A percentile compares a stretch with the other conserved stretches of the same genome.
Conservation (phyloP, 306 rosid genomes). For the Parietaria judaica region DNA sequence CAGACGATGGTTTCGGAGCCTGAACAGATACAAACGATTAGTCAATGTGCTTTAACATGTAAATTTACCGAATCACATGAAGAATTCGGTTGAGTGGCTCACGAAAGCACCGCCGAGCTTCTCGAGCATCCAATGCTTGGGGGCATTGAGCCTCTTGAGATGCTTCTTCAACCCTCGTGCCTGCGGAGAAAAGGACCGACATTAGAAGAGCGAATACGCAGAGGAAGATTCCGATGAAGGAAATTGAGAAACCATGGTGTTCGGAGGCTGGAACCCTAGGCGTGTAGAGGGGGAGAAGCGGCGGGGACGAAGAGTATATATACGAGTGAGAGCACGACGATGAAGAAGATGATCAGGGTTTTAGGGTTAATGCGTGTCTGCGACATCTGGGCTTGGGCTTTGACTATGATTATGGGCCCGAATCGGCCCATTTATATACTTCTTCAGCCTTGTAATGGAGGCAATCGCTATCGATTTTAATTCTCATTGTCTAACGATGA, state of each 20-base stretch:
- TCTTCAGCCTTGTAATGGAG: too few species aligned
- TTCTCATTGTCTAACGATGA: too few species aligned
- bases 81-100: conserved; percentile 19
- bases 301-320: conserved; percentile 17
- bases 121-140: conserved; percentile 71
- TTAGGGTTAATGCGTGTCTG: too few species aligned
- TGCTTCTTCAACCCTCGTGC: conserved; percentile 78
- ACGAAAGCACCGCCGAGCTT: conserved; percentile 88
- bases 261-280: conserved; percentile 15
- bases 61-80: background rate
- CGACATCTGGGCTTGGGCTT: too few species aligned
- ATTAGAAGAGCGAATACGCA: background rate
- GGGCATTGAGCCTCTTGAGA: conserved; percentile 74
- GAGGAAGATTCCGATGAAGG: background rate
- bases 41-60: too few species aligned
- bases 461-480: too few species aligned
- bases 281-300: background rate
- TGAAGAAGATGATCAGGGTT: background rate
- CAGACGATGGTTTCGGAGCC: conserved; percentile 94
- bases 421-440: too few species aligned
- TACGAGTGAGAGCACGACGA: background rate
- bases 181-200: conserved; percentile 17
- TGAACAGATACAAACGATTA: conserved; percentile 1
- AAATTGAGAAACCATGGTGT: conserved; percentile 3
- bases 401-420: too few species aligned